Conservation (phyloP, 768 basidiomycete species). For the Kwoniella dendrophila region DNA sequence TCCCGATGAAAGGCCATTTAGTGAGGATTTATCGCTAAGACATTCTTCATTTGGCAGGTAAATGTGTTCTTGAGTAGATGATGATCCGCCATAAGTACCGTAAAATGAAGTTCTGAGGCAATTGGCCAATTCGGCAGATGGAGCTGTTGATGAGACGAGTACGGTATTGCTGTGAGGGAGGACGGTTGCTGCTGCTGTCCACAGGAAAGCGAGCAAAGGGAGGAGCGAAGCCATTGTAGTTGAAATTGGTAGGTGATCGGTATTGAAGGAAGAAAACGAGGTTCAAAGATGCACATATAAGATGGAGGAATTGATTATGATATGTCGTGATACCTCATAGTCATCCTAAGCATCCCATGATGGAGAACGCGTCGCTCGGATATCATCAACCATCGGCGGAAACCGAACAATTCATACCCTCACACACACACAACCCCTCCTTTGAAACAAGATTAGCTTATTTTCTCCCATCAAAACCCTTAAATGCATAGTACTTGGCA, state of each 20-base stretch:
- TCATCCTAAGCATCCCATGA: background rate
- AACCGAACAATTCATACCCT: background rate
- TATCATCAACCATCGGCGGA: background rate
- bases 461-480: background rate
- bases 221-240: conserved; percentile 8
- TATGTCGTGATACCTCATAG: background rate
- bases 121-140: conserved; percentile 3
- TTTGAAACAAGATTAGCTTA: background rate
- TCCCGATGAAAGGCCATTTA: conserved; percentile 31
- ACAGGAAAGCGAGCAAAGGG: conserved; percentile 10
- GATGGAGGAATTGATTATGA: background rate
- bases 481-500: background rate
- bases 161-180: conserved; percentile 2
- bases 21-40: conserved; percentile 10
- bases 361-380: conserved; percentile 2
- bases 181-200: background rate
- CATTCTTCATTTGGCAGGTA: conserved; percentile 32
- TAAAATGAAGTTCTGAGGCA: conserved; percentile 27
- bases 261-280: background rate
- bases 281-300: too few relatives aligned
- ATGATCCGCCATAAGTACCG: conserved; percentile 24
- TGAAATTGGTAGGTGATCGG: background rate
- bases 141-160: conserved; percentile 13
- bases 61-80: conserved; percentile 26
- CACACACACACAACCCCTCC: background rate